Base-by-base conservation (phyloP, 2,329 filamentous ascomycete genomes). In the Elsinoe batatas region DNA sequence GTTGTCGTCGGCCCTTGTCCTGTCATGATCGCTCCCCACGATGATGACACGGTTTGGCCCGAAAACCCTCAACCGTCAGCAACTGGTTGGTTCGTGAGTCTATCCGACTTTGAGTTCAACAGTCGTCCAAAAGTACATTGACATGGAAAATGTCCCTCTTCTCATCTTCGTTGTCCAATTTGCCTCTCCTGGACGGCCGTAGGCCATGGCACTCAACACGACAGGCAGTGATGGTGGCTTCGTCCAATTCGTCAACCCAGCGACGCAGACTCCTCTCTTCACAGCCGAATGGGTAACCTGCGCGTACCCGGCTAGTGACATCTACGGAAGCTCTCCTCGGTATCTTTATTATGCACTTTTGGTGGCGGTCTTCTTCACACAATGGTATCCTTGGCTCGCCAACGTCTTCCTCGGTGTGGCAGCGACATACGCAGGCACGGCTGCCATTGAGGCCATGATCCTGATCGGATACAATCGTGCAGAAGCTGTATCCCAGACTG, bases 241-340 rank as follows among this genome's bases (percentile, higher is more conserved):
- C 33, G 47, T 51, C 5, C 47, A 51, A 15, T 51, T 51, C 33
- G 33, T 51, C 47, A 51, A 51, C 20, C 47, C 47, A n/a, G 47
- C 47, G 4, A 51, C 47, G 32, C 33, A 51, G 11, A 26, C n/a
- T 38, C 47, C 47, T 5, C 47, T 51, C 6, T 51, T 51, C 47
- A 17, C 37, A 12, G 47, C 47, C 17, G 8, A 51, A 11, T 51
- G 47, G 47, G 35, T 51, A 4, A 51, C 47, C 4, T 51, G 47
- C 15, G 47, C 47, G 3, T 51, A 37, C 26, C 47, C 47, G 5
- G 47, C 47, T 11, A 51, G 47, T 26, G 47, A 51, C 18, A 15
- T 51, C 6, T 51, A 51, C 12, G 47, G 47, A 2, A 51, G 47
- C 20, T 38, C 35, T 4, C 47, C 47, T 3, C 4, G 47, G 10